These are phyloP conservation scores for Penicillium nordicum DNA, from an alignment of 2,329 filamentous ascomycete species.

Conservation along the genomic window DNA sequence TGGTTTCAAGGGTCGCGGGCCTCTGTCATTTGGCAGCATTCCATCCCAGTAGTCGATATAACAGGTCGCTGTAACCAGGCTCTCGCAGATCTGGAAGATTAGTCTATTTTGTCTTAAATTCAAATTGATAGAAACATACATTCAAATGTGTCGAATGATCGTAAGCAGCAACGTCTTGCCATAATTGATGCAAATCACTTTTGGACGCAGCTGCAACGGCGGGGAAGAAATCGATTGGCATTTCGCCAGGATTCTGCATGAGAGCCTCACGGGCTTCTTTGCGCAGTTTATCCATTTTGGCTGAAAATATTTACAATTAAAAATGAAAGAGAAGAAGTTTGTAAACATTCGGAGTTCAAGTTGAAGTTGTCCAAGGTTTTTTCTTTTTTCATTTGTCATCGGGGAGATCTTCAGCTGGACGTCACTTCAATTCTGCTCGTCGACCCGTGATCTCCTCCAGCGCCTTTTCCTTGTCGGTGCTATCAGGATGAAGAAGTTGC, in stretches of 20 bases:
- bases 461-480: constrained; percentile 54
- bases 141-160: constrained; percentile 18
- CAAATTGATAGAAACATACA: constrained; percentile 16
- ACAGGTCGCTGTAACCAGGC: constrained; percentile 27
- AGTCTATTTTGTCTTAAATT: not conserved
- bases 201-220: constrained; percentile 1
- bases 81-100: constrained; percentile 30
- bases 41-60: constrained; percentile 22
- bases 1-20: constrained; percentile 14
- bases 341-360: not conserved
- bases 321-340: not conserved
- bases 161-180: constrained; percentile 30
- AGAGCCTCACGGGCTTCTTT: constrained; percentile 26
- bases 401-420: constrained; percentile 8
- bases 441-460: constrained; percentile 58
- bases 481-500: constrained; percentile 77
- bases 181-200: constrained; percentile 25
- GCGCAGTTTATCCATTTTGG: constrained; percentile 29
- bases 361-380: constrained; percentile 1
- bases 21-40: constrained; percentile 14
- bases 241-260: constrained; percentile 12
- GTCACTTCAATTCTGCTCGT: constrained; percentile 51
- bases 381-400: constrained; percentile 11
- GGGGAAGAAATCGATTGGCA: constrained; percentile 7
- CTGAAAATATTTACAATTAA: not conserved